Evolutionary conservation across 257 asterid species (phyloP).

Genomic region (Jacaranda mimosifolia): DNA sequence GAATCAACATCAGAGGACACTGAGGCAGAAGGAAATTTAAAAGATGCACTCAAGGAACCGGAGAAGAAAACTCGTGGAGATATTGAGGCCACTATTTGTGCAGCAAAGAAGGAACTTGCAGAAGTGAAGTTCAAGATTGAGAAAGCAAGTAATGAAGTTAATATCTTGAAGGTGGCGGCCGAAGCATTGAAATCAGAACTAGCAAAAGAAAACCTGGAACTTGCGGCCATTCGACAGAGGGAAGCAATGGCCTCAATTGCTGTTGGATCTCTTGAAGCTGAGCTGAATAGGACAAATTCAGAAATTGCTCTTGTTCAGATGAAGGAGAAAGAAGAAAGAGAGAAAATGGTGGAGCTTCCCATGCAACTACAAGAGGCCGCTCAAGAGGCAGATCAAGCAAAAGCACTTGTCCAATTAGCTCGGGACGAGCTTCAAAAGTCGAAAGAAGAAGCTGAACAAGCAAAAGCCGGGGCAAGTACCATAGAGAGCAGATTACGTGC

Average conservation of each 20-base stretch:
- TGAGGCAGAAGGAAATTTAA: conserved; percentile 44
- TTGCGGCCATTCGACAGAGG: conserved; percentile 55
- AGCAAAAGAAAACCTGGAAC: conserved; percentile 63
- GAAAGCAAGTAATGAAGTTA: conserved; percentile 66
- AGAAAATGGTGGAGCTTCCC: conserved; percentile 70
- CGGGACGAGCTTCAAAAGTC: conserved; percentile 63
- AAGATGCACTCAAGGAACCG: conserved; percentile 47
- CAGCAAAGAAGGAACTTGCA: conserved; percentile 75
- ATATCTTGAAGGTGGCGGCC: conserved; percentile 67
- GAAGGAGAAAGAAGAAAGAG: conserved; percentile 74
- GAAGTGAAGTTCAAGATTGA: conserved; percentile 68
- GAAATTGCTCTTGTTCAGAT: conserved; percentile 58
- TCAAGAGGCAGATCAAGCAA: conserved; percentile 69
- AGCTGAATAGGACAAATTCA: conserved; percentile 56
- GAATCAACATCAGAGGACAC: conserved; percentile 57
- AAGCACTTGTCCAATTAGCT: conserved; percentile 52
- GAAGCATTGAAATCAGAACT: conserved; percentile 63
- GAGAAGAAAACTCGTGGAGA: conserved; percentile 63
- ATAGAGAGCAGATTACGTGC: conserved; percentile 65
- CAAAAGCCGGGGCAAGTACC: conserved; percentile 62
- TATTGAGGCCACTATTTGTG: conserved; percentile 57
- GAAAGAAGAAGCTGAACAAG: conserved; percentile 69
- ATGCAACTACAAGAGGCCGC: conserved; percentile 74
- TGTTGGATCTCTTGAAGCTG: conserved; percentile 69
- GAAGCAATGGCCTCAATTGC: conserved; percentile 76